Evolutionary conservation across 352 stramenopile genomes (phyloP).

Genomic region (Pythium aquatile): DNA sequence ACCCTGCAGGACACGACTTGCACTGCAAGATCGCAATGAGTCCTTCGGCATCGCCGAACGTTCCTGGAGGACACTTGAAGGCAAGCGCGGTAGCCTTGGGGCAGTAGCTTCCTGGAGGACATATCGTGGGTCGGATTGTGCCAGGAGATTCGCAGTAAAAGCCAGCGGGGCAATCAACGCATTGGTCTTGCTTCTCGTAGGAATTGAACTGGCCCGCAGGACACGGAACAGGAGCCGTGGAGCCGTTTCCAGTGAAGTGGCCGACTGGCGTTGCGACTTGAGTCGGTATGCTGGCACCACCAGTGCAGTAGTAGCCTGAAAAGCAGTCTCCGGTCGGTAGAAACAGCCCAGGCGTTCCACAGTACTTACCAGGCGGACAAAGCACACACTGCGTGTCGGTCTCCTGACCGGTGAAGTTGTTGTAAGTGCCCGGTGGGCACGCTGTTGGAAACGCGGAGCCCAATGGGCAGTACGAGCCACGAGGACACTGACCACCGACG

Average conservation of each 20-base stretch:
- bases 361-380: conserved; percentile 81
- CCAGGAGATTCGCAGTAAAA: conserved; percentile 66
- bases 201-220: conserved; percentile 62
- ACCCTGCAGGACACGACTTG: conserved; percentile 69
- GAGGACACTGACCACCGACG: conserved; percentile 65
- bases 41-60: conserved; percentile 51
- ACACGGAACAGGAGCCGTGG: conserved; percentile 44
- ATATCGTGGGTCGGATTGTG: conserved; percentile 48
- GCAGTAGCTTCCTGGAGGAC: conserved; percentile 70
- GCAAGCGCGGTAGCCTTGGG: conserved; percentile 45
- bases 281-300: conserved; percentile 47
- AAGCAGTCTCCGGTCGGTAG: conserved; percentile 73
- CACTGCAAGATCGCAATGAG: conserved; percentile 75
- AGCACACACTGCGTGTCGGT: conserved; percentile 65
- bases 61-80: conserved; percentile 65
- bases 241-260: conserved; percentile 50
- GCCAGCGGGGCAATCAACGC: conserved; percentile 62
- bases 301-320: conserved; percentile 79
- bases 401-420: conserved; percentile 72
- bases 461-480: conserved; percentile 67
- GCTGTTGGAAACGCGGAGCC: conserved; percentile 51
- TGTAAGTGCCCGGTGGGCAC: conserved; percentile 78
- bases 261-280: conserved; percentile 53
- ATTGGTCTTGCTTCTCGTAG: conserved; percentile 49
- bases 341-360: conserved; percentile 59